Base-by-base conservation (phyloP, 768 basidiomycete genomes). In the Russula sp. region DNA sequence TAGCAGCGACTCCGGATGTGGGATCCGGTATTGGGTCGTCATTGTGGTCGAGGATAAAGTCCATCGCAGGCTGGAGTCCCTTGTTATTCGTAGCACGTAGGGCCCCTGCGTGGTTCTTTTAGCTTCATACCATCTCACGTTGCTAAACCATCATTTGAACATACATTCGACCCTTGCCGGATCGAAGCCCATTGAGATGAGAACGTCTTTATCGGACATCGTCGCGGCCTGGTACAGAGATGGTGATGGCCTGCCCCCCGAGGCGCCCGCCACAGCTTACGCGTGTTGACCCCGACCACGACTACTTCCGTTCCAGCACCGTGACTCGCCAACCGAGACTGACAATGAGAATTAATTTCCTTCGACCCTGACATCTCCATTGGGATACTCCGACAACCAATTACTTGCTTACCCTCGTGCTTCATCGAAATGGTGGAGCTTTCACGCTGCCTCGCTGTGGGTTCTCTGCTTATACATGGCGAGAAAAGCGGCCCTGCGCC, bases 1-100 rank as follows among this genome's bases (percentile, higher is more conserved):
- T 39, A 0, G 76, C 61, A 22, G 77, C 47, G 14, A 69, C 55
- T n/a, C 62, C 73, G 53, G 79, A 76, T 2, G 66, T 67, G 16
- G 69, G 50, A 22, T 89, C 84, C 10, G 94, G 92, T 10, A 96
- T 77, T 1, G 87, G 78, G 62, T 92, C 78, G 6, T 83, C 83
- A 56, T 90, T 87, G 70, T 98, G 82, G 73, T 87, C 89, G 42
- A 97, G 75, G 42, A 97, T 77, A 73, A 90, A 87, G 70, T 97
- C 94, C 89, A 94, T 90, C 22, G 89, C 90, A 7, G 88, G 89
- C 72, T 97, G 95, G 0, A 98, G 78, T 3, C 94, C 96, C 34
- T 89, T 82, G 68, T 85, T 85, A 40, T 79, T 82, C 9, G 94
- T 97, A 6, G 91, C 90, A 68, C 87, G 87, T 62, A 96, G 74